Base-by-base conservation (phyloP, 345 rosid genomes). In the Eucalyptus fibrosa region DNA sequence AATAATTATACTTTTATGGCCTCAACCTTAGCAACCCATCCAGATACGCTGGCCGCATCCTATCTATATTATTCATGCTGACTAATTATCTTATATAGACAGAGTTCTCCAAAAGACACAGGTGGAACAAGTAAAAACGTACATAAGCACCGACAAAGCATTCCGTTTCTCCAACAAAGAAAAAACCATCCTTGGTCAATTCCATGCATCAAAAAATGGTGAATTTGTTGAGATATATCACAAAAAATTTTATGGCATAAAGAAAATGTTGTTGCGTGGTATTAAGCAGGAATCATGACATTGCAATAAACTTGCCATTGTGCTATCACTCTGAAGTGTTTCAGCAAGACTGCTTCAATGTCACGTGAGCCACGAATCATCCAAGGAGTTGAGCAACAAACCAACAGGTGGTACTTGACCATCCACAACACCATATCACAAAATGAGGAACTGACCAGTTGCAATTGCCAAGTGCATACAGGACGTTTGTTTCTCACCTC, bases 331-430 rank as follows among this genome's bases (percentile, higher is more conserved):
- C 98, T 98, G 95, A 96, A 94, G 93, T 96, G 99, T 90, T 96
- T 94, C 91, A 96, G 62, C 86, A 97, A 92, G 89, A 97, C 95
- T 86, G 93, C 95, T 94, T 98, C 99, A 59, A 96, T 96, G 59
- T 95, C 99, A 81, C 96, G 92, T 87, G 99, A 96, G 87, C 99
- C 99, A 89, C 95, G 94, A 86, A 97, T 92, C 99, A 97, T 98
- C 92, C 99, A 97, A 90, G 99, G 99, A 90, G 99, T 95, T 90
- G 99, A 97, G 91, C 99, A 98, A 91, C 99, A 98, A 91, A 98
- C 99, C 93, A 98, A 91, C 23, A 97, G 94, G 92, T 98, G 98
- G 93, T 98, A 96, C 93, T 94, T 95, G 89, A 98, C 98, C 8
- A 96, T 99, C 99, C 96, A 92, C 90, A 91, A 89, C 90, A 88